Evolutionary conservation across 2,329 filamentous ascomycete genomes (phyloP).

Genomic region (Aspergillus nomiae): DNA sequence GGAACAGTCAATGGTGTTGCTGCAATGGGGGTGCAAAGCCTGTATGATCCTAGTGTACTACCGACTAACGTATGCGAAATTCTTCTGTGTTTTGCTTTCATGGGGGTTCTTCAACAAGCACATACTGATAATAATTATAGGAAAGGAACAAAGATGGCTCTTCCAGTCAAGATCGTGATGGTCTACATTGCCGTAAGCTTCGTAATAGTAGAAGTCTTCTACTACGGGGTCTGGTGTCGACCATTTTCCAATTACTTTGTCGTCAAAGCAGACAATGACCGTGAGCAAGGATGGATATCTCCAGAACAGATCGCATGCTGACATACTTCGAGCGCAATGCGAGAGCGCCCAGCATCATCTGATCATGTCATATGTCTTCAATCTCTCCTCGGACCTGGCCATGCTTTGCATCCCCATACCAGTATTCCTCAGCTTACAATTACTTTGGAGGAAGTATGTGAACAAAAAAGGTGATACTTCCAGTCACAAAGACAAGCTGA

Average conservation of each 20-base stretch:
- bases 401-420: not conserved
- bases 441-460: not conserved
- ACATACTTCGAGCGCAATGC: not conserved
- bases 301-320: not conserved
- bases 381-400: not conserved
- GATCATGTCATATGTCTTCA: not conserved
- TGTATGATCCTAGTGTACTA: not conserved
- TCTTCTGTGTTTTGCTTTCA: no score
- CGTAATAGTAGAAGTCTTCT: not conserved
- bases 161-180: not conserved
- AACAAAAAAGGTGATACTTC: fast-evolving
- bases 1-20: not conserved
- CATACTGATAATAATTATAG: not conserved
- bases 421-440: not conserved
- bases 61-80: not conserved
- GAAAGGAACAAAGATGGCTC: not conserved
- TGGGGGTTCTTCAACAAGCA: fast-evolving
- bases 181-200: not conserved
- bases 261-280: not conserved
- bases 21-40: not conserved
- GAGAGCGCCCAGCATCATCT: not conserved
- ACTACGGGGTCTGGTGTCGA: not conserved
- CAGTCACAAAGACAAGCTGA: not conserved
- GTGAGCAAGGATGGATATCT: not conserved
- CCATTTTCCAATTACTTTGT: not conserved